Evolutionary conservation across 169 alveolate genomes (phyloP).

Genomic region (Cystoisospora suis): DNA sequence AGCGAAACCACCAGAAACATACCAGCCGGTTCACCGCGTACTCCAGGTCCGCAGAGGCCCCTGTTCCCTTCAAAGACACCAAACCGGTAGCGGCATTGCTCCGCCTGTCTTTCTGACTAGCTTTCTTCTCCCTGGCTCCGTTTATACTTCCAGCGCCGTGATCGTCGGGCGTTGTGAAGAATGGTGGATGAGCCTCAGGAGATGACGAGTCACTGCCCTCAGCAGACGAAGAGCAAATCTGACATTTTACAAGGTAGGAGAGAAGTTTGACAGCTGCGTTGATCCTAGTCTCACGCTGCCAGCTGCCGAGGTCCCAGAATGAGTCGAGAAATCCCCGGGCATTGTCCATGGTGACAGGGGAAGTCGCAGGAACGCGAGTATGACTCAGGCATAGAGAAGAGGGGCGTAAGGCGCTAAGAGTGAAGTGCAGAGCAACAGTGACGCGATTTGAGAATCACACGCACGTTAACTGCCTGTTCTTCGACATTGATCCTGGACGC

Average conservation of each 20-base stretch:
- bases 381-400: too few relatives aligned
- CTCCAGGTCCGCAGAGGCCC: background rate
- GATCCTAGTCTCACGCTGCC: background rate
- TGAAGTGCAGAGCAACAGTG: too few relatives aligned
- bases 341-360: background rate
- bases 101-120: too few relatives aligned
- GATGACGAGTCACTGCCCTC: background rate
- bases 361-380: too few relatives aligned
- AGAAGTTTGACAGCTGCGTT: background rate
- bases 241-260: background rate
- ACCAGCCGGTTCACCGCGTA: conserved; percentile 21
- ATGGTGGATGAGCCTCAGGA: background rate
- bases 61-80: background rate
- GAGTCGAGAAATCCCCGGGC: background rate
- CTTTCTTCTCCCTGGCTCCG: background rate
- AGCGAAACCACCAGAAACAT: too few relatives aligned
- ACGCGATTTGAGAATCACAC: too few relatives aligned
- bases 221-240: background rate
- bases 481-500: too few relatives aligned
- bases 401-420: too few relatives aligned
- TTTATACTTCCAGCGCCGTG: background rate
- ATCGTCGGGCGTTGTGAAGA: background rate
- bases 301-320: conserved; percentile 16
- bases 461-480: too few relatives aligned
- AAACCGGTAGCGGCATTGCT: too few relatives aligned